A percentile compares a stretch with the other conserved stretches of the same genome.
Evolutionary conservation across 306 rosid genomes (phyloP).

Genomic region (Coriaria nepalensis): DNA sequence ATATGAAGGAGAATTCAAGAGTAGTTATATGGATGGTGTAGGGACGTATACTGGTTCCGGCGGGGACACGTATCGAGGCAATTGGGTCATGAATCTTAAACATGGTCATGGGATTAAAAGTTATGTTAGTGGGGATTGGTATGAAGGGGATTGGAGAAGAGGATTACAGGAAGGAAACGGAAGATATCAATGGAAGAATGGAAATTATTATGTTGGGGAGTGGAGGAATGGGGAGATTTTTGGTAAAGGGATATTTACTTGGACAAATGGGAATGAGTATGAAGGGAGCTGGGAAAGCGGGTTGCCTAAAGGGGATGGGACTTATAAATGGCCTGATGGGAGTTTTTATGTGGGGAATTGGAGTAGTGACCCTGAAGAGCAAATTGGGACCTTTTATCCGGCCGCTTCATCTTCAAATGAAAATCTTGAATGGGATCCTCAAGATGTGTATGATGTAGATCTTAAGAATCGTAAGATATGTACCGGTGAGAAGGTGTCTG

Average conservation of each 20-base stretch:
- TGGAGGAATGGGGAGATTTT: conserved; percentile 67
- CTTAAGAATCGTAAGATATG: conserved; percentile 34
- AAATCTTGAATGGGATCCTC: conserved; percentile 63
- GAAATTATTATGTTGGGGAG: conserved; percentile 55
- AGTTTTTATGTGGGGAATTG: conserved; percentile 59
- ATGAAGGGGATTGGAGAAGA: conserved; percentile 71
- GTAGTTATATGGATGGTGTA: conserved; percentile 65
- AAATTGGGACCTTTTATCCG: conserved; percentile 44
- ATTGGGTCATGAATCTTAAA: conserved; percentile 70
- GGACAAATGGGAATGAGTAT: conserved; percentile 54
- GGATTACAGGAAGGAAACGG: conserved; percentile 70
- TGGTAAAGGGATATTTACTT: conserved; percentile 60
- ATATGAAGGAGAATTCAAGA: conserved; percentile 82
- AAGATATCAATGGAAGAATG: conserved; percentile 64
- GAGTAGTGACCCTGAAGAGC: conserved; percentile 47
- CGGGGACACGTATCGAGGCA: conserved; percentile 68
- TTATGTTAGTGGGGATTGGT: conserved; percentile 54
- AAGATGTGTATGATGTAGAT: conserved; percentile 36
- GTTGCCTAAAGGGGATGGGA: conserved; percentile 61
- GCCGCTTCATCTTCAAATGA: conserved; percentile 26
- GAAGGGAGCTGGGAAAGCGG: conserved; percentile 79
- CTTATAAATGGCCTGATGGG: conserved; percentile 59
- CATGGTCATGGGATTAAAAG: conserved; percentile 63
- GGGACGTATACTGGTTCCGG: conserved; percentile 49
- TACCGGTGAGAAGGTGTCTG: conserved; percentile 51